Evolutionary conservation across 495 filamentous ascomycete species (phyloP).

Genomic region (Aspergillus homomorphus): DNA sequence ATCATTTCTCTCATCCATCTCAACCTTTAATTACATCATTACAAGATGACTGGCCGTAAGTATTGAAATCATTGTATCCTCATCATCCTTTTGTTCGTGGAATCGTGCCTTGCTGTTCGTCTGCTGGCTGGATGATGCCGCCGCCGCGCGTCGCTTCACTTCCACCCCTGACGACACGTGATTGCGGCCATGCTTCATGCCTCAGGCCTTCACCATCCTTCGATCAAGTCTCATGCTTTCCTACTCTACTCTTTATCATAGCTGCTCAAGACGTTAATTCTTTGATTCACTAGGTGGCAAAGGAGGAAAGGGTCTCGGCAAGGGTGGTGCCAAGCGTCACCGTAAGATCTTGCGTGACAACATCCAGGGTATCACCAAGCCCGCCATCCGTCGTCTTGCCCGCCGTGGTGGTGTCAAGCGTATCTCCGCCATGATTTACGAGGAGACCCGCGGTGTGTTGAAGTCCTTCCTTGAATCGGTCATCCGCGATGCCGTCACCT

Average conservation of each 20-base stretch:
- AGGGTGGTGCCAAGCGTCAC: slow-evolving; percentile 98
- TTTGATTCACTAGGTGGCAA: slow-evolving; percentile 66
- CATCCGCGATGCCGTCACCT: slow-evolving; percentile 94
- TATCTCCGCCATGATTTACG: slow-evolving; percentile 69
- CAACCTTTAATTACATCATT: slow-evolving; percentile 9
- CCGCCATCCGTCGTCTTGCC: slow-evolving; percentile 65
- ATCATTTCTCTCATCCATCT: slow-evolving; percentile 23
- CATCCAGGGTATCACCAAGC: slow-evolving; percentile 84
- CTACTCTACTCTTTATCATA: neutral
- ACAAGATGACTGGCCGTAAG: slow-evolving; percentile 96
- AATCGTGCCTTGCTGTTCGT: no score
- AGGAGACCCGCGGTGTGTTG: slow-evolving; percentile 65
- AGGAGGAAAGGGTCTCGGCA: slow-evolving; percentile 80
- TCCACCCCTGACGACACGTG: slow-evolving; percentile 16
- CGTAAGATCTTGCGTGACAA: slow-evolving; percentile 99
- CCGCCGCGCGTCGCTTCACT: slow-evolving; percentile 3
- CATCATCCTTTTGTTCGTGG: slow-evolving; percentile 11
- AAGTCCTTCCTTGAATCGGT: slow-evolving; percentile 65
- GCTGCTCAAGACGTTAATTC: slow-evolving; percentile 22
- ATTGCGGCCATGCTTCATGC: slow-evolving; percentile 9
- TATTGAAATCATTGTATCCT: slow-evolving; percentile 27
- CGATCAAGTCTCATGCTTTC: neutral
- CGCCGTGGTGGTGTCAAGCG: slow-evolving; percentile 64
- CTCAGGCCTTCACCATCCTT: neutral
- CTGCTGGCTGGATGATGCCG: no score